Evolutionary conservation across 768 basidiomycete species (phyloP), one percentile per base, ranked within the genome.

Genomic region (Mycena haematopus): DNA sequence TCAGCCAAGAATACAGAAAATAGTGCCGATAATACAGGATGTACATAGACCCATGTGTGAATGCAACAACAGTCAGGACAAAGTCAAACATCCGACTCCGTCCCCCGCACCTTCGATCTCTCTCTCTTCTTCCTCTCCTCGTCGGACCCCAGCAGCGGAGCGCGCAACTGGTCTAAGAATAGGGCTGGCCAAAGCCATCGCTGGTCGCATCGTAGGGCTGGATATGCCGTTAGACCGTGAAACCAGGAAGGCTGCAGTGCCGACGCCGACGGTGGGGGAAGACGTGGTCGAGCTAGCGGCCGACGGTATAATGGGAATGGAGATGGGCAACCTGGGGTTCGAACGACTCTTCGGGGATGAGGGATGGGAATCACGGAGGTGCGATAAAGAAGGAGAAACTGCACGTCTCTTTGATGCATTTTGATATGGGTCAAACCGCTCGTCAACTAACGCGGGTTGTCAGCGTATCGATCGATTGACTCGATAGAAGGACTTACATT

Each of bases 401-500:
- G 92, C 92, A 42, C 92, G 86, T 44, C 92, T 86, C 75, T 93
- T 93, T 21, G 88, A 85, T 19, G 88, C 80, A 46, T 83, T 86
- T 33, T 89, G 88, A 75, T 93, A 93, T 52, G 92, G 92, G 72
- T 93, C 92, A 72, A 90, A 93, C 11, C 92, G 87, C 72, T 93
- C 92, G 58, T 93, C 92, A 65, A 91, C 91, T 92, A n/a, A 27
- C 14, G 25, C 5, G 44, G 31, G 59, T 58, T 40, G 42, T 68
- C n/a, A 69, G 51, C 66, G 55, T 35, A 53, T 42, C 45, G 42
- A 46, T 61, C 25, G 65, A 52, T 49, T 42, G 27, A 47, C 62
- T 65, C 31, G 27, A 59, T 19, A 36, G 40, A 57, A 33, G 50
- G 51, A 75, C 84, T 69, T 70, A 91, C 92, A 74, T 84, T 93